A percentile compares a stretch with the other conserved stretches of the same genome.
Conservation (phyloP, 495 filamentous ascomycete species). For the Penicillium egyptiacum region DNA sequence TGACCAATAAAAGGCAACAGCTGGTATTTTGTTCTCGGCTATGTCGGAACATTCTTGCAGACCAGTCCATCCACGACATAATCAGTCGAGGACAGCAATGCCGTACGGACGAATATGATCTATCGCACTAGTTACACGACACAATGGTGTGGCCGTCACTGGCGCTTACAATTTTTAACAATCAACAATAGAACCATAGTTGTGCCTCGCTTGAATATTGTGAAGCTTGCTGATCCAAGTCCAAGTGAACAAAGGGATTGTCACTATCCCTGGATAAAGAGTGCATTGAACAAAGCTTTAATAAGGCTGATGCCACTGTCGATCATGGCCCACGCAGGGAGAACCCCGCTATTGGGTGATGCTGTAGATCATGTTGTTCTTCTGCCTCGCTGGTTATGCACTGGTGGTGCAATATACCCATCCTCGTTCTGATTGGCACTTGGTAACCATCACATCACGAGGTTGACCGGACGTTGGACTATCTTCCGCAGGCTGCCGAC, state of each 20-base stretch:
- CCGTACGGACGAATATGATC: background rate
- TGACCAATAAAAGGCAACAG: background rate
- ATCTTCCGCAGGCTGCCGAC: conserved; percentile 14
- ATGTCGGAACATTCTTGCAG: conserved; percentile 4
- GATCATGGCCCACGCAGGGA: conserved; percentile 25
- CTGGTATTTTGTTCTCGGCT: conserved; percentile 1
- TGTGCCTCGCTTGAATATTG: background rate
- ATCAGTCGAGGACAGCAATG: conserved; percentile 1
- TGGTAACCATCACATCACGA: background rate
- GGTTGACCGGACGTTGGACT: background rate
- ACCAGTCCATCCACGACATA: conserved; percentile 5
- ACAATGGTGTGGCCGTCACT: background rate
- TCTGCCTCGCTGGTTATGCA: background rate
- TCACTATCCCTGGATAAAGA: background rate
- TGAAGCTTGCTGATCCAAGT: background rate
- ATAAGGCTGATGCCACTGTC: conserved; percentile 24
- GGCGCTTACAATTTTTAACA: background rate
- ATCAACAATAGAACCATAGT: background rate
- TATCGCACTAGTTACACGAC: conserved; percentile 1
- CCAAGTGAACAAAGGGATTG: background rate
- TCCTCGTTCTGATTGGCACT: conserved; percentile 3
- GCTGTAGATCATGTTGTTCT: background rate
- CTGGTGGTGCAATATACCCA: conserved; percentile 17
- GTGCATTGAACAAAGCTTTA: background rate
- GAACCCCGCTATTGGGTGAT: conserved; percentile 10